Percentiles rank a stretch among this genome's conserved stretches.
Conservation (phyloP, 1,139 yeast genomes). For the Candida sojae region DNA sequence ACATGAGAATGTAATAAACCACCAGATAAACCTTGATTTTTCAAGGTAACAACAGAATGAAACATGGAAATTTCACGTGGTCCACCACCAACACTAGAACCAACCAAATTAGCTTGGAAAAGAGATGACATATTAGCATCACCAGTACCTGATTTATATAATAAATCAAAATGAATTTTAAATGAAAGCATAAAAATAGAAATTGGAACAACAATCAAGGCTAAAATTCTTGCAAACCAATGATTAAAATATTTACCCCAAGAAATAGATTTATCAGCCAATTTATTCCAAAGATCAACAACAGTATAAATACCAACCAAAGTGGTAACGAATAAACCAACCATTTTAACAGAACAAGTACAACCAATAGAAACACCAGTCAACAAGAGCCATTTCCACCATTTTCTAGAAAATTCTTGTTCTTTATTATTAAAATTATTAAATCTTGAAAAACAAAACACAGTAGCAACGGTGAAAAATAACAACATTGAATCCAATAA, state of each 20-base stretch:
- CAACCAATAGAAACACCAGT: conserved; percentile 80
- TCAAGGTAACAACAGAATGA: conserved; percentile 74
- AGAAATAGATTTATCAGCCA: conserved; percentile 57
- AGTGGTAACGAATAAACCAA: conserved; percentile 74
- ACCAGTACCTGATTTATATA: conserved; percentile 83
- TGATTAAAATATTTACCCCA: conserved; percentile 55
- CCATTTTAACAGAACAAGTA: conserved; percentile 84
- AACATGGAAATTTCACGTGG: conserved; percentile 87
- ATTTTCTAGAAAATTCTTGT: conserved; percentile 63
- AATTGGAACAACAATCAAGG: conserved; percentile 63
- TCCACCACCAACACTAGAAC: conserved; percentile 79
- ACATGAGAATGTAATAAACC: conserved; percentile 93
- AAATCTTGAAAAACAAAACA: conserved; percentile 75
- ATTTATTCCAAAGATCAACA: conserved; percentile 69
- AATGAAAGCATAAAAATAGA: conserved; percentile 63
- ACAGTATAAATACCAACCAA: conserved; percentile 77
- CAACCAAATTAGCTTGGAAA: conserved; percentile 89
- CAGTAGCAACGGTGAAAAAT: conserved; percentile 85
- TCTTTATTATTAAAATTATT: conserved; percentile 65
- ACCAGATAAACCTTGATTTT: conserved; percentile 90
- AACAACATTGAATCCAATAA: conserved; percentile 94
- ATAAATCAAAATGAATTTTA: conserved; percentile 72
- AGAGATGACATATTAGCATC: conserved; percentile 96
- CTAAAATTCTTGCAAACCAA: conserved; percentile 65
- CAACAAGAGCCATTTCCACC: conserved; percentile 92